A percentile compares a stretch with the other conserved stretches of the same genome.
Conservation (phyloP, 2,329 filamentous ascomycete genomes). For the Trichophyton equinum region DNA sequence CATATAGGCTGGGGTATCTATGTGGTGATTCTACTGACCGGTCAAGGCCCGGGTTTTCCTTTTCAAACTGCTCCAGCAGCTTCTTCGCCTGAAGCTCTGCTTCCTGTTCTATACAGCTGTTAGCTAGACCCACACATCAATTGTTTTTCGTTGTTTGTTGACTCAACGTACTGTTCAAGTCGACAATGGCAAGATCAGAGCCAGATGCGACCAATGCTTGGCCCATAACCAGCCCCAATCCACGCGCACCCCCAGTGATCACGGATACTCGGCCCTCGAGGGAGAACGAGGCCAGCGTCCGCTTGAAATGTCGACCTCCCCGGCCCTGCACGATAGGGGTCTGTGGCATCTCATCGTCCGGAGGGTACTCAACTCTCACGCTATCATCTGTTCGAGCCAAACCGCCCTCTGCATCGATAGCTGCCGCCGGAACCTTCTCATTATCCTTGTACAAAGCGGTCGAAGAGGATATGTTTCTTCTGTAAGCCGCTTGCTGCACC, state of each 20-base stretch:
- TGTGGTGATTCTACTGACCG: constrained; percentile 37
- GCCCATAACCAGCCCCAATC: constrained; percentile 82
- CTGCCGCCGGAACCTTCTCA: constrained; percentile 12
- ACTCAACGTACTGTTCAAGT: constrained; percentile 66
- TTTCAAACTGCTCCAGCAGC: constrained; percentile 62
- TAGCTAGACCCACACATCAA: too few relatives aligned
- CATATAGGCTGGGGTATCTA: neutral
- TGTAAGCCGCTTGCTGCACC: constrained; percentile 7
- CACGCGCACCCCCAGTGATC: constrained; percentile 81
- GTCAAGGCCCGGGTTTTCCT: constrained; percentile 64
- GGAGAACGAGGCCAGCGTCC: constrained; percentile 74
- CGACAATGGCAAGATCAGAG: constrained; percentile 79
- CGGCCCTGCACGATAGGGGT: constrained; percentile 60
- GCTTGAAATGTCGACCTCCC: constrained; percentile 69
- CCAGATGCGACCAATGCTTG: constrained; percentile 83
- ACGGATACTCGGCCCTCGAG: constrained; percentile 72
- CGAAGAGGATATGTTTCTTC: constrained; percentile 23
- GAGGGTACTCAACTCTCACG: constrained; percentile 67
- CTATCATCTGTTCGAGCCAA: constrained; percentile 70
- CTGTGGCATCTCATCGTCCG: constrained; percentile 58
- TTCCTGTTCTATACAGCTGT: constrained; percentile 54
- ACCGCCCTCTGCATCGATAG: constrained; percentile 41
- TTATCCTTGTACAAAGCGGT: constrained; percentile 17
- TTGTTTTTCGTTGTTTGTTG: neutral
- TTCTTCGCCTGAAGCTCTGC: constrained; percentile 62